Evolutionary conservation across 75 land plant species (phyloP).

Genomic region (Cupressus sempervirens): DNA sequence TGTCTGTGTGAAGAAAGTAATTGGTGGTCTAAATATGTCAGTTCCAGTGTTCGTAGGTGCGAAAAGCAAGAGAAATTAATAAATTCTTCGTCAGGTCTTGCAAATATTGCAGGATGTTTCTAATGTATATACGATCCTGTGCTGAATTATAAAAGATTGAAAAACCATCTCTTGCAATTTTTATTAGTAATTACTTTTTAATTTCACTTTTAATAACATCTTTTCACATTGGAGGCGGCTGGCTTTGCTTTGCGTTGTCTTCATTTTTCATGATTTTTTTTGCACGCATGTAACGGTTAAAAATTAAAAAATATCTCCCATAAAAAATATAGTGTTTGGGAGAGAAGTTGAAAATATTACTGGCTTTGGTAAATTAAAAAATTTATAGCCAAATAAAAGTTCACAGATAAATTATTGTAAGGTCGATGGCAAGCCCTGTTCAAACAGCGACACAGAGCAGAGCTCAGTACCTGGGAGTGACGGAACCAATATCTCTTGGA

Average conservation of each 20-base stretch:
- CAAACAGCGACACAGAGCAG: slow-evolving; percentile 17
- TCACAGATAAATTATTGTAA: neutral
- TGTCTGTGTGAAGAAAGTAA: neutral
- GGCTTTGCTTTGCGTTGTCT: neutral
- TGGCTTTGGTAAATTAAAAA: neutral
- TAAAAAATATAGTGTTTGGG: neutral
- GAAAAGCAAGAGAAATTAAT: neutral
- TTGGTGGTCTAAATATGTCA: neutral
- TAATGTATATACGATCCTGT: slow-evolving; percentile 4
- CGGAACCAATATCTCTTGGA: slow-evolving; percentile 83
- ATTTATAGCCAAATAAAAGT: neutral
- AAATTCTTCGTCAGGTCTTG: neutral
- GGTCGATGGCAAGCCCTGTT: slow-evolving; percentile 29
- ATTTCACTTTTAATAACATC: slow-evolving; percentile 4
- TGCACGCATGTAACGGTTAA: neutral
- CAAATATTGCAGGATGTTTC: slow-evolving; percentile 1
- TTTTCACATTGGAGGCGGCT: neutral
- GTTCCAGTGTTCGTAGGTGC: neutral
- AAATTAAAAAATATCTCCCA: neutral
- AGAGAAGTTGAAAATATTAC: neutral
- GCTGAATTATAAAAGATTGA: neutral
- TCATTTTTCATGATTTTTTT: neutral
- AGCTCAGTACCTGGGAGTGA: slow-evolving; percentile 66
- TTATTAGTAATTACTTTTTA: neutral
- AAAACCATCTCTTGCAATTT: neutral